Base-by-base conservation (phyloP, 495 filamentous ascomycete genomes). In the Annulohypoxylon moriforme region DNA sequence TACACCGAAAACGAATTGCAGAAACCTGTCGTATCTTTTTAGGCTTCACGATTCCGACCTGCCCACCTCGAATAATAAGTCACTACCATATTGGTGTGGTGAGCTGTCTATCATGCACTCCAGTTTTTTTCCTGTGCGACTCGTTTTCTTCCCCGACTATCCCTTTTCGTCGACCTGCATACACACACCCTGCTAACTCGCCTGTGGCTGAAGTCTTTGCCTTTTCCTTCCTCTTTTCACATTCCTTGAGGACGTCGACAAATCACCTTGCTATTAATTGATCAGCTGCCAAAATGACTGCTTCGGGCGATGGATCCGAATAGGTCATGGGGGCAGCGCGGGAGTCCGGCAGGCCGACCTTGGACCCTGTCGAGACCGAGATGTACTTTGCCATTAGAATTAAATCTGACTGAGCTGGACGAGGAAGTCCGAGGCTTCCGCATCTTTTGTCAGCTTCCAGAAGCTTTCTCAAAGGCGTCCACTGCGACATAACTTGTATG, bases 81-180 rank as follows among this genome's bases (percentile, higher is more conserved):
- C 18, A 36, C 38, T 60, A 3, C 60, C 20, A 63, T 58, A 64
- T 70, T 68, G 72, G 72, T 74, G 72, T 74, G 72, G 56, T 74
- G 72, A 74, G 68, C 67, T 74, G 72, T 68, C 50, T 67, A 70
- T 69, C 69, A 65, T 77, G 72, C 72, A 75, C 69, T 70, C 61
- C 68, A 61, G 63, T 67, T 73, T 75, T 75, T 73, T 55, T 40
- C 38, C 67, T 62, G 68, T 73, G 69, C 60, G 60, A 73, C 69
- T 73, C 58, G 67, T 66, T 61, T 34, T 67, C 64, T 53, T 62
- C 68, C 72, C 55, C 52, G 64, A 64, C 63, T 67, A 63, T 68
- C 75, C 69, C 29, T 63, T 71, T 77, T 64, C 57, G 68, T 75
- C 75, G 72, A 77, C 64, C 16, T 77, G 75, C 75, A 77, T 31